phyloP scores from a whole-genome alignment of 2,329 filamentous ascomycete genomes.

The Plenodomus lindquistii region DNA sequence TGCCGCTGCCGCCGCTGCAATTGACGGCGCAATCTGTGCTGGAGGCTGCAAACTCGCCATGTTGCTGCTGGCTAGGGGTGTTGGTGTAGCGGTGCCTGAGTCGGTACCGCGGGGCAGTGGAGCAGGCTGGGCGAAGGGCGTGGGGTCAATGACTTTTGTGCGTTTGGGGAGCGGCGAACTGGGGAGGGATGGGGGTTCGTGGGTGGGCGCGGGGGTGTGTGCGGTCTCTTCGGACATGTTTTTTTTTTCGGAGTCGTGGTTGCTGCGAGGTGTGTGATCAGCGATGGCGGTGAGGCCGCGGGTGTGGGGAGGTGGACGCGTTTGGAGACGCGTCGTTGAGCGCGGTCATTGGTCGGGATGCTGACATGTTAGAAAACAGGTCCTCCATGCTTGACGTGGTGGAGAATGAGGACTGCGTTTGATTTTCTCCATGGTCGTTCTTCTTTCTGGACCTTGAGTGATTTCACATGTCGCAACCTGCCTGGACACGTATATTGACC shows the following conservation, averaged over 20 bases:
- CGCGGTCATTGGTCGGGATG: not conserved
- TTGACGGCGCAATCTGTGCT: slow-evolving; percentile 25
- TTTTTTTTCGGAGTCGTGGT: slow-evolving; percentile 5
- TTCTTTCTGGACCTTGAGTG: not conserved
- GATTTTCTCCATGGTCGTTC: not conserved
- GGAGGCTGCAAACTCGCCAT: slow-evolving; percentile 25
- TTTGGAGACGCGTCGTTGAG: slow-evolving; percentile 1
- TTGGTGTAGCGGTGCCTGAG: slow-evolving; percentile 42
- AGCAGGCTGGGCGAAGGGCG: slow-evolving; percentile 33
- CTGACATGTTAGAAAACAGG: not conserved
- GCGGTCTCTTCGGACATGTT: slow-evolving; percentile 19
- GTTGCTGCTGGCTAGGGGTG: slow-evolving; percentile 28
- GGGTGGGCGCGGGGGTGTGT: slow-evolving; percentile 31
- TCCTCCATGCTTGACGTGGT: not conserved
- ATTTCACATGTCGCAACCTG: not conserved
- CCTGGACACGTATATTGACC: not conserved
- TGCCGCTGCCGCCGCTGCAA: slow-evolving; percentile 29
- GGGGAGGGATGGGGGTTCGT: slow-evolving; percentile 61
- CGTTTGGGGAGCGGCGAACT: slow-evolving; percentile 80
- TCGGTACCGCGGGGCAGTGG: slow-evolving; percentile 33
- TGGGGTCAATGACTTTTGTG: slow-evolving; percentile 65
- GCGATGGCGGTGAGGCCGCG: slow-evolving; percentile 15
- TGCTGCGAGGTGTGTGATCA: slow-evolving; percentile 3
- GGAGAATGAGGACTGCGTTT: too few relatives aligned
- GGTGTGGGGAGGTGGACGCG: slow-evolving; percentile 8